Conservation (phyloP, 2,329 filamentous ascomycete species). For the Phialophora chinensis region DNA sequence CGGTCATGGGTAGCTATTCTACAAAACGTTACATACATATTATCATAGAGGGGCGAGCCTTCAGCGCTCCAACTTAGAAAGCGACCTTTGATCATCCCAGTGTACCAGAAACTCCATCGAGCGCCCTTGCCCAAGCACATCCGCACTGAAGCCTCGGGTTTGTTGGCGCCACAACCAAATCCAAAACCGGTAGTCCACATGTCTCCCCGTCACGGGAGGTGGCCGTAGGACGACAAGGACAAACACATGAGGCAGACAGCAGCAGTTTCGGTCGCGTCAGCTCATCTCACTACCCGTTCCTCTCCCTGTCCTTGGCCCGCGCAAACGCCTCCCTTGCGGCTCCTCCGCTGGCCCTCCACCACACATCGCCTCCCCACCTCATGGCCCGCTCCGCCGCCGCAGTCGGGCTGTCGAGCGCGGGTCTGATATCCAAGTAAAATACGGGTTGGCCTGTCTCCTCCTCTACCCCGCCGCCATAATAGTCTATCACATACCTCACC, state of each 20-base stretch:
- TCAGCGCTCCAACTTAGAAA: not conserved
- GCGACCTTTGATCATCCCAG: not conserved
- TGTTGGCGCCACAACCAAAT: not conserved
- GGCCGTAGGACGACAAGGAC: not conserved
- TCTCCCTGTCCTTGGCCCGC: slow-evolving; percentile 17
- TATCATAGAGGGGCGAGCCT: slow-evolving; percentile 4
- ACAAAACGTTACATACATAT: slow-evolving; percentile 10
- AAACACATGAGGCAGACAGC: not conserved
- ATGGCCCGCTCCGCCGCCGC: slow-evolving; percentile 81
- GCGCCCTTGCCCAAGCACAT: not conserved
- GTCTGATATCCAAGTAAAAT: slow-evolving; percentile 93
- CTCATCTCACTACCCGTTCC: not conserved
- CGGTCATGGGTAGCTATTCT: slow-evolving; percentile 5
- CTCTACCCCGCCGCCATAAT: slow-evolving; percentile 77
- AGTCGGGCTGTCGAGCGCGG: slow-evolving; percentile 80
- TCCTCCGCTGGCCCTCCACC: slow-evolving; percentile 86
- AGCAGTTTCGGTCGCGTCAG: not conserved
- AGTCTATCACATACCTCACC: slow-evolving; percentile 95
- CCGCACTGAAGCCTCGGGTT: not conserved
- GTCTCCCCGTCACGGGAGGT: not conserved
- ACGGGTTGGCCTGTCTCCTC: slow-evolving; percentile 88
- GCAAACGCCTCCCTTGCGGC: slow-evolving; percentile 57
- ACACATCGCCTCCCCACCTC: slow-evolving; percentile 89
- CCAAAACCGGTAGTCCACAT: not conserved
- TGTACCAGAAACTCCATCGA: not conserved